Evolutionary conservation across 371 early-diverging fungal species (phyloP).

Genomic region (Smittium culicis): DNA sequence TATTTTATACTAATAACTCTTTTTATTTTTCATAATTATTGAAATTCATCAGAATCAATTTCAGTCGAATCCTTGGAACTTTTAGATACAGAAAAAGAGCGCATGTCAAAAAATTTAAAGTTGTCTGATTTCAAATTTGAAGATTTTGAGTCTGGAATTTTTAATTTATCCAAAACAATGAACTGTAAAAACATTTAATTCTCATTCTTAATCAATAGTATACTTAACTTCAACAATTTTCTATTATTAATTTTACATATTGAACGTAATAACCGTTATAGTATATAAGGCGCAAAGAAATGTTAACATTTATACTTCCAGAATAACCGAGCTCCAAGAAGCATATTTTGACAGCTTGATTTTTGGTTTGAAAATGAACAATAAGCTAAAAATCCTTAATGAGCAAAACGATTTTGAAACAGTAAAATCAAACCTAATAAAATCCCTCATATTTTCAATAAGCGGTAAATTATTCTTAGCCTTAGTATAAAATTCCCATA

Average conservation of each 20-base stretch:
- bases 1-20: no score
- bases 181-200: neutral
- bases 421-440: neutral
- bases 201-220: neutral
- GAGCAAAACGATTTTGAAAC: slow-evolving; percentile 5
- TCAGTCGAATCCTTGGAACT: neutral
- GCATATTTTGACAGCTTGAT: slow-evolving; percentile 5
- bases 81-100: neutral
- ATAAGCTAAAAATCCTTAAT: neutral
- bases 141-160: slow-evolving; percentile 5
- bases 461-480: slow-evolving; percentile 5
- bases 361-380: neutral
- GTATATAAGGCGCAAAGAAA: neutral
- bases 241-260: no score
- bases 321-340: slow-evolving; percentile 1
- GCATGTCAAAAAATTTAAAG: neutral
- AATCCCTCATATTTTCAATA: neutral
- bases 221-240: neutral
- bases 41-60: neutral
- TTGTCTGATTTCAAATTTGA: slow-evolving; percentile 3
- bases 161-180: neutral
- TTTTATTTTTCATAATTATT: neutral
- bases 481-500: no score
- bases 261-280: no score
- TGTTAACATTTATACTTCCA: neutral